Evolutionary conservation across 2,329 filamentous ascomycete species (phyloP), one percentile per base, ranked within the genome.

Genomic region (Penicillium sp.): DNA sequence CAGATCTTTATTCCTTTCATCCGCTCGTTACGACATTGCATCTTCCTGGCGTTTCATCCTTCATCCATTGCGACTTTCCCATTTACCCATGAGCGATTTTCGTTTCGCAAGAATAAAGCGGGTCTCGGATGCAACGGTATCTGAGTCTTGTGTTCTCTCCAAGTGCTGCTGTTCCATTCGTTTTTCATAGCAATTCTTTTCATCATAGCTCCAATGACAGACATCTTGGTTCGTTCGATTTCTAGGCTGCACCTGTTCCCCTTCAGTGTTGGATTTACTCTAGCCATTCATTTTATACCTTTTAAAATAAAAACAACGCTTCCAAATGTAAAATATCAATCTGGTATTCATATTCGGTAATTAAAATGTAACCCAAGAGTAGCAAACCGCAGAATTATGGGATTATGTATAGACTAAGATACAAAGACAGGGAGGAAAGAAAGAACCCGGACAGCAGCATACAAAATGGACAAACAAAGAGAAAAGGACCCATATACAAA

Each of bases 11-110:
- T 38, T 48, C 39, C 29, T 34, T 54, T 42, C 29, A 25, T 49
- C 25, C 50, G 29, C 21, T 56, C 52, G 18, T 47, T 49, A 56
- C 53, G 41, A 56, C 35, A 46, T 59, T 48, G 61, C 61, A 62
- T 62, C 47, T 50, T 32, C 27, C 47, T 40, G 54, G 58, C 60
- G 58, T 62, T 60, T 56, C 32, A 25, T 42, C 34, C 38, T 62
- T 56, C 27, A 25, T 42, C 37, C 40, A 46, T 51, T 50, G 23
- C 34, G 16, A 13, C 29, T 39, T 40, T 51, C 34, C 25, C 41
- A 40, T 46, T 46, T 27, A 50, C 27, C 16, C 35, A 46, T 46
- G 47, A 55, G 52, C 46, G 38, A 38, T 53, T 42, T 42, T 48
- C n/a, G 29, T 31, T 25, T 49, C 42, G 25, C 16, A 16, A 35